phyloP scores from a whole-genome alignment of 1,284 basidiomycete species.

The Ceratobasidium sp. region DNA sequence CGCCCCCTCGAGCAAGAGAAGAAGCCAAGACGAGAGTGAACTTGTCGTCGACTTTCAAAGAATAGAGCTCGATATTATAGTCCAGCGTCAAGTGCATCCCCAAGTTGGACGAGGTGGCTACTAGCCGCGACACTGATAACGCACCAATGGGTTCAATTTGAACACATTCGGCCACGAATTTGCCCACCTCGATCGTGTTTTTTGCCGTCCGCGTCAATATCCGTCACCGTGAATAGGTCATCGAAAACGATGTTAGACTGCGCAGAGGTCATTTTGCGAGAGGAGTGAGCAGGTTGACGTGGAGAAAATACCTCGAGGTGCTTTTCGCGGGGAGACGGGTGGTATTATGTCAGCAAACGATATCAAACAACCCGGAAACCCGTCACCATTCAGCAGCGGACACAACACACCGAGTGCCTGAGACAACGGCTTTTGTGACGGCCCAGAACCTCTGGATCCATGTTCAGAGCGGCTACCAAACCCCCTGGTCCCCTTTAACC shows the following conservation, averaged over 20 bases:
- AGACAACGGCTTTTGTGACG: not conserved
- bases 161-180: constrained; percentile 4
- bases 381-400: not conserved
- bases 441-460: not conserved
- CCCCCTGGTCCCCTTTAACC: not conserved
- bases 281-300: constrained; percentile 19
- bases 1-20: constrained; percentile 75
- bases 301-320: not conserved
- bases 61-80: constrained; percentile 90
- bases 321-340: not conserved
- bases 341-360: constrained; percentile 7
- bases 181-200: constrained; percentile 93
- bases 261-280: constrained; percentile 44
- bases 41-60: constrained; percentile 73
- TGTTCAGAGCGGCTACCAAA: not conserved
- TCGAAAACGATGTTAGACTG: constrained; percentile 83
- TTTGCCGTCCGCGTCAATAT: constrained; percentile 92
- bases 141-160: constrained; percentile 5
- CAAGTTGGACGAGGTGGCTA: constrained; percentile 85
- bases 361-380: not conserved
- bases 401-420: not conserved
- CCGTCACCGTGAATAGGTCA: constrained; percentile 87
- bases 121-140: constrained; percentile 82
- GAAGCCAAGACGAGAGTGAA: constrained; percentile 90
- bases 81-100: constrained; percentile 91